phyloP scores from a whole-genome alignment of 2,329 filamentous ascomycete genomes.

The Emydomyces testavorans region DNA sequence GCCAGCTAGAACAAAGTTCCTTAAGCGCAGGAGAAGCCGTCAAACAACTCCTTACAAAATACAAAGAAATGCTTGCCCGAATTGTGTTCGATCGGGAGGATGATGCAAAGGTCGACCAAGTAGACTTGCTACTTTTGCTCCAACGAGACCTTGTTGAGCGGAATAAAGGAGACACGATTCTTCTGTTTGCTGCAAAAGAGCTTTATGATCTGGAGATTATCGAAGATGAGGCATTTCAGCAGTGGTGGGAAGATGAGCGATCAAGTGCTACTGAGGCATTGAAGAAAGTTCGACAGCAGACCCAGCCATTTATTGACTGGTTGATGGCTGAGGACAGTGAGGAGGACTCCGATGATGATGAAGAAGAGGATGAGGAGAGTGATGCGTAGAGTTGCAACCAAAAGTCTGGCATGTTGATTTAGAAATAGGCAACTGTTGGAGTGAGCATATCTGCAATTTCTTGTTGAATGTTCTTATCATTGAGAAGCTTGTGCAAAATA shows the following conservation, averaged over 20 bases:
- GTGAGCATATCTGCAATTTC: too few relatives aligned
- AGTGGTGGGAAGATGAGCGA: slow-evolving; percentile 74
- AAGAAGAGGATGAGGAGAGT: slow-evolving; percentile 20
- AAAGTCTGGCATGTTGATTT: too few relatives aligned
- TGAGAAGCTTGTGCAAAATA: too few relatives aligned
- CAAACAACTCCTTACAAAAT: slow-evolving; percentile 50
- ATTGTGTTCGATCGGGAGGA: slow-evolving; percentile 48
- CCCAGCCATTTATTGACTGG: slow-evolving; percentile 71
- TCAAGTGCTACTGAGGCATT: slow-evolving; percentile 58
- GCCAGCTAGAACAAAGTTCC: slow-evolving; percentile 50
- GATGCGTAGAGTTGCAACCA: neutral
- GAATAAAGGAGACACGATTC: slow-evolving; percentile 53
- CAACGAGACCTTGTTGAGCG: slow-evolving; percentile 65
- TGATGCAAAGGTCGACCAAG: slow-evolving; percentile 54
- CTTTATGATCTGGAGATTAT: slow-evolving; percentile 74
- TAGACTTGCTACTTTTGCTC: slow-evolving; percentile 70
- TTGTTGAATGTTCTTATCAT: neutral
- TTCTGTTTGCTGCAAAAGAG: slow-evolving; percentile 70
- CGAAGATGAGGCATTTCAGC: slow-evolving; percentile 76
- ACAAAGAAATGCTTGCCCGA: slow-evolving; percentile 50
- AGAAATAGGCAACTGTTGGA: too few relatives aligned
- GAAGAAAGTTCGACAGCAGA: slow-evolving; percentile 59
- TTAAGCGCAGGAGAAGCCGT: slow-evolving; percentile 55
- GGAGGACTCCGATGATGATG: slow-evolving; percentile 46
- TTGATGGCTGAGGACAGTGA: slow-evolving; percentile 64